phyloP scores from a whole-genome alignment of 2,329 filamentous ascomycete genomes.

The Chaetoscypha palmicola region DNA sequence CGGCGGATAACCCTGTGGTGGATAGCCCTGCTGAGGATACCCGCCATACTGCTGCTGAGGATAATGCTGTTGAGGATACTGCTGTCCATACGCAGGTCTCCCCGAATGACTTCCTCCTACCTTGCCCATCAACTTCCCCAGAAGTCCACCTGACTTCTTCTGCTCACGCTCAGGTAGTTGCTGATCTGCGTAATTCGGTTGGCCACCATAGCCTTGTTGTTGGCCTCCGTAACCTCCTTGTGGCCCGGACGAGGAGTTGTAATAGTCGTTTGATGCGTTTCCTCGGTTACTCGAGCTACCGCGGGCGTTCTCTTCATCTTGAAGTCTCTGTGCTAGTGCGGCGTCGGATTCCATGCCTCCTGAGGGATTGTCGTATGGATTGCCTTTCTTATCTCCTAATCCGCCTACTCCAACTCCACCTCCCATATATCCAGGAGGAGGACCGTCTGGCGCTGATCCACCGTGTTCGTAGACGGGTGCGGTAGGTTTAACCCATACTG shows the following conservation, averaged over 20 bases:
- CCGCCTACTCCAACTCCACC: slow-evolving; percentile 6
- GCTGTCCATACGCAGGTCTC: slow-evolving; percentile 29
- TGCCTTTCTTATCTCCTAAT: slow-evolving; percentile 52
- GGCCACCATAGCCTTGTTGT: background rate
- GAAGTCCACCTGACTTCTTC: slow-evolving; percentile 39
- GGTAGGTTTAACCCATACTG: slow-evolving; percentile 83
- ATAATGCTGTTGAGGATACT: slow-evolving; percentile 15
- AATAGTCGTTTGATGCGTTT: slow-evolving; percentile 2
- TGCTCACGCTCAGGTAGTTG: slow-evolving; percentile 38
- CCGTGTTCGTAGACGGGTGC: slow-evolving; percentile 57
- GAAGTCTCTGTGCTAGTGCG: slow-evolving; percentile 65
- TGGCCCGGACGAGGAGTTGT: background rate
- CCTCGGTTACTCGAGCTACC: slow-evolving; percentile 27
- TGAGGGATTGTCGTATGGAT: slow-evolving; percentile 52
- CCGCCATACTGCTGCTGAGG: slow-evolving; percentile 25
- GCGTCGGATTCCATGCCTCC: slow-evolving; percentile 57
- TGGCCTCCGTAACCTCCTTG: background rate
- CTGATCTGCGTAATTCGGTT: slow-evolving; percentile 11
- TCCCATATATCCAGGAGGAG: slow-evolving; percentile 53
- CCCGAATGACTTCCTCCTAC: slow-evolving; percentile 12
- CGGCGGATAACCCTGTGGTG: slow-evolving; percentile 30
- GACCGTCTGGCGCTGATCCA: slow-evolving; percentile 45
- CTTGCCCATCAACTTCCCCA: slow-evolving; percentile 45
- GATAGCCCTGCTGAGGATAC: slow-evolving; percentile 33
- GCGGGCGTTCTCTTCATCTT: slow-evolving; percentile 74